Base-by-base conservation (phyloP, 176 grass and related monocot species). In the Oryza nivara region DNA sequence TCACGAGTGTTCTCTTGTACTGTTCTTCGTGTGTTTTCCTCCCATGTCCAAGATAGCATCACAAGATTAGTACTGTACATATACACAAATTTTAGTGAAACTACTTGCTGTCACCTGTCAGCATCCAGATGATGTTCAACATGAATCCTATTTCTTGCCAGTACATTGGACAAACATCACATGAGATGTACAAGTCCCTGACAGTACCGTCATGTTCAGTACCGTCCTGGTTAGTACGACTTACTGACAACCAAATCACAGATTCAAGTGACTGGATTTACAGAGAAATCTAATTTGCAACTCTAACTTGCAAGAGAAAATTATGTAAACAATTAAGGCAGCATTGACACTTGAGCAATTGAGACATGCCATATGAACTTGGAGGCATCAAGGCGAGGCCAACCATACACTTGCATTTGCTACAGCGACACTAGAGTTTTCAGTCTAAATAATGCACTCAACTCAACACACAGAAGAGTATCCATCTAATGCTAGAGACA, bases 321-420 rank as follows among this genome's bases (percentile, higher is more conserved):
- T 30, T 54, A 67, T 9, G 45, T 47, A 4, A 63, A 46, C 19
- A 73, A 72, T 38, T 28, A 10, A 32, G 72, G 47, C 34, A 25
- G 36, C 13, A 73, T 3, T 4, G 5, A 47, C 83, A 72, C 22
- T 68, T 45, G 13, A 32, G 12, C 75, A 74, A 65, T 65, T 70
- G 51, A 88, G 43, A 44, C 75, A 76, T 44, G 73, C 25, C 80
- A 85, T 87, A 78, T 81, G 7, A 88, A 85, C 73, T 85, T 67
- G 66, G 84, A 43, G 72, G 89, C 92, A 97, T 94, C 92, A 86
- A 94, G 94, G 35, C 0, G 88, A 89, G 63, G 92, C 94, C 82
- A 84, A 38, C 58, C 82, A 82, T 78, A 70, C 88, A 84, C 44
- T 83, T 68, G 63, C 72, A 91, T 85, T 86, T 12, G 36, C 77